Base-by-base conservation (phyloP, 1,139 yeast species). In the Eremothecium cymbalariae region DNA sequence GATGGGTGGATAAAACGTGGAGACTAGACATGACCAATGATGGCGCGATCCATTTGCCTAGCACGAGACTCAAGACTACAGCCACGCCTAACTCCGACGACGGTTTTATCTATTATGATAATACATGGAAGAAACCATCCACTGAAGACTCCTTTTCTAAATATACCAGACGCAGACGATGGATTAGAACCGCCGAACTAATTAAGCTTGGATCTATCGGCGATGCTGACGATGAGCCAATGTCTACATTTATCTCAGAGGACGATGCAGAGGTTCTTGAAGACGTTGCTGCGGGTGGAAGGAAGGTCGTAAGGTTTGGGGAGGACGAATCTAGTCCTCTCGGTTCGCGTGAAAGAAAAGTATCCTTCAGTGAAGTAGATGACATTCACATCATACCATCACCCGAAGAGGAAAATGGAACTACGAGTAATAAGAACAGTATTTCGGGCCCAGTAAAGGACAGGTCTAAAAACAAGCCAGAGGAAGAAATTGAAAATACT, bases 1-100 rank as follows among this genome's bases (percentile, higher is more conserved):
- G 83, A 53, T 90, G 97, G 97, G 85, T 85, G 14, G 97, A 88
- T 56, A 76, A 75, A 53, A 72, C 86, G 1, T 90, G 98, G 98
- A 67, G 86, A 45, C 67, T 88, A 39, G 98, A 88, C 59, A 65
- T 83, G 45, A 80, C 94, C 8, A 85, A 84, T 50, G 95, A 84
- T 55, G 95, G 94, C 2, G 77, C 94, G 3, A 70, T 85, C 32
- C 81, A 81, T 32, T 63, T 82, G 37, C 70, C 83, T 15, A 70
- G 74, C 29, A 66, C 77, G 9, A 74, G 75, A 47, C 68, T 82
- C 33, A 78, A 74, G 50, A 73, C 90, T 2, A 76, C 84, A 0
- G 83, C 90, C 1, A 78, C 81, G 48, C 95, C 96, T 8, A 63
- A 68, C 13, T 53, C 73, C 1, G 90, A 82, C 51, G 96, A 85